phyloP scores from a whole-genome alignment of 805 yeast genomes.

The Wilhelminamyces savonicus region DNA sequence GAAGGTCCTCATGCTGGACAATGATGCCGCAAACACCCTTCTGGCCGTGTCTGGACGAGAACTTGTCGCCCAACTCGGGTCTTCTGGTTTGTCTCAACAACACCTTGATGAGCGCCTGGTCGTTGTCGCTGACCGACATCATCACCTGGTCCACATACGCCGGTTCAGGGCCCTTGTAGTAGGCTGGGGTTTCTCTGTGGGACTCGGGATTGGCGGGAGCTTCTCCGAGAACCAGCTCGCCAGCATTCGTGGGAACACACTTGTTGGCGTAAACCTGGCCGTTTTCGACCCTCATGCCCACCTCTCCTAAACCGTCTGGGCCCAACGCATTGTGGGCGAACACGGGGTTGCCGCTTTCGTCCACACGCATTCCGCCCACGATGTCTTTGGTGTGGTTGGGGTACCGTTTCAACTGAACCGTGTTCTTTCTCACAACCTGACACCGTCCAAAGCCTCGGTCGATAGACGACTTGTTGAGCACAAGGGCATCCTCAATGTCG shows the following conservation, averaged over 20 bases:
- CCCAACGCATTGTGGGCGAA: constrained; percentile 85
- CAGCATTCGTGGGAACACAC: constrained; percentile 82
- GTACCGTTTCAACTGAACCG: constrained; percentile 82
- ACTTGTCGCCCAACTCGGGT: constrained; percentile 96
- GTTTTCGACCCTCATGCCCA: constrained; percentile 81
- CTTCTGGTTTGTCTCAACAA: constrained; percentile 90
- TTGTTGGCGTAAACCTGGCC: constrained; percentile 95
- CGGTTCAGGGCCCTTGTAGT: constrained; percentile 92
- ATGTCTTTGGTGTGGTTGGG: constrained; percentile 92
- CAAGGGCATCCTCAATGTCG: constrained; percentile 98
- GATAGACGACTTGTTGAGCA: constrained; percentile 83
- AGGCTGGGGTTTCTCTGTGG: constrained; percentile 86
- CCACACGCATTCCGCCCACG: constrained; percentile 85
- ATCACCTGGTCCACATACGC: constrained; percentile 94
- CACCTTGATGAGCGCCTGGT: constrained; percentile 90
- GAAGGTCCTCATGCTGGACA: constrained; percentile 94
- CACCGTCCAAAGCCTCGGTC: constrained; percentile 98
- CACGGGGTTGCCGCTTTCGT: constrained; percentile 73
- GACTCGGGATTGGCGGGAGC: constrained; percentile 39
- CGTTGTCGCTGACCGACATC: constrained; percentile 94
- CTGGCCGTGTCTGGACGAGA: constrained; percentile 96
- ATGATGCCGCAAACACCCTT: constrained; percentile 99
- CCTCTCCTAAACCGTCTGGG: constrained; percentile 95
- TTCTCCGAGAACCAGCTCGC: constrained; percentile 52
- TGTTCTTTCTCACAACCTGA: constrained; percentile 89